These are phyloP conservation scores for Glarea lozoyensis DNA, from an alignment of 495 filamentous ascomycete species.

Conservation along the genomic window DNA sequence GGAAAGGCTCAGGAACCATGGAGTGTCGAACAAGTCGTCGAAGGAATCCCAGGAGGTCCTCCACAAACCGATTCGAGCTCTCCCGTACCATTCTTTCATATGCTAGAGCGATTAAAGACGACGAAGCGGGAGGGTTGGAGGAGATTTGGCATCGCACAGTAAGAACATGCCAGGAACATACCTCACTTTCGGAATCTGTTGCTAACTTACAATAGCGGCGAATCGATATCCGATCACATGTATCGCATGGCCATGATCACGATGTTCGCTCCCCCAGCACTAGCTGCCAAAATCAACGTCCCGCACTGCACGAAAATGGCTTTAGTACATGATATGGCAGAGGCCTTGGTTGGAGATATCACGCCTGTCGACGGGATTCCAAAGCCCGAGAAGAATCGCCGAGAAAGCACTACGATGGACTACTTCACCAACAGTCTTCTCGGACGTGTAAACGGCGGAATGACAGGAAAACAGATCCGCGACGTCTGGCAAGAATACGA, in stretches of 20 bases:
- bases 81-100: conserved; percentile 85
- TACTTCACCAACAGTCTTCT: conserved; percentile 68
- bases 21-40: conserved; percentile 41
- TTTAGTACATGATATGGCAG: conserved; percentile 95
- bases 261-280: conserved; percentile 78
- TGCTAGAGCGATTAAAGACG: conserved; percentile 88
- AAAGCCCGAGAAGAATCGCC: conserved; percentile 72
- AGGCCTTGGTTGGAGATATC: conserved; percentile 89
- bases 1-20: too few species aligned
- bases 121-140: conserved; percentile 94
- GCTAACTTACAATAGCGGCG: conserved; percentile 31
- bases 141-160: conserved; percentile 64
- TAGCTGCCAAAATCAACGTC: conserved; percentile 62
- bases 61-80: conserved; percentile 55
- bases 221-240: conserved; percentile 98
- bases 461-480: conserved; percentile 57
- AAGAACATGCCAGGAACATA: background rate
- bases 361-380: conserved; percentile 73
- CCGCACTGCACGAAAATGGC: conserved; percentile 86
- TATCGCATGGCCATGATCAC: conserved; percentile 98
- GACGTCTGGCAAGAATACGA: conserved; percentile 91
- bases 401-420: conserved; percentile 83
- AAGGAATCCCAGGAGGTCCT: conserved; percentile 31
- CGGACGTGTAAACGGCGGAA: conserved; percentile 61
- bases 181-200: background rate